Evolutionary conservation across 1,284 basidiomycete genomes (phyloP), one percentile per base, ranked within the genome.

Genomic region (Cryptococcus floricola): DNA sequence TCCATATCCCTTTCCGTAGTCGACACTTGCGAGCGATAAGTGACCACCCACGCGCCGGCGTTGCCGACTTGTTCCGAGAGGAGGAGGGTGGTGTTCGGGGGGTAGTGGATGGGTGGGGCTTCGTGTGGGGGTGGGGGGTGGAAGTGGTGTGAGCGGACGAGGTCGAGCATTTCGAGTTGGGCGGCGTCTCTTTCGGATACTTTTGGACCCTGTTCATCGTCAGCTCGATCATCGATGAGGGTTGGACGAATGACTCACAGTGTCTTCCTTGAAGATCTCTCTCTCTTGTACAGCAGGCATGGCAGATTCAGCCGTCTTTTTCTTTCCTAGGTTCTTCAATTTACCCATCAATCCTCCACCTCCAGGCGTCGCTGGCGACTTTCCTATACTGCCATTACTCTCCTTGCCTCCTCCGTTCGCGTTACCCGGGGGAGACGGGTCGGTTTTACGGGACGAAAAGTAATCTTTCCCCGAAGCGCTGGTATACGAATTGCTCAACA

Each of bases 21-120:
- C 2, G 82, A 81, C 3, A 86, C 81, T 41, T 84, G 82, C 0
- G 90, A 87, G 25, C 90, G 81, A 69, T 94, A 95, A 2, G 90
- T 78, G 5, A 84, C 86, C 8, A 81, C 84, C 84, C 87, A 94
- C 3, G 88, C 87, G 2, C 87, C 87, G 1, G 80, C 76, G 44
- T 81, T 81, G 25, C 84, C 81, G 0, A 83, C 83, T 68, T 94
- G 90, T 70, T 96, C 91, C 1, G 89, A 87, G 50, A 98, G 88
- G 59, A 89, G 79, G 37, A 98, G 75, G 0, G 82, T 80, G 28
- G 88, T 88, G 49, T 84, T 79, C 0, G 80, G 74, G 0, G 87
- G 85, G 37, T 92, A 81, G 4, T 77, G 64, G 25, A 91, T 69
- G 0, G 80, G 80, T 0, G 94, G 94, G 1, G 84, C 86, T 46